Base-by-base conservation (phyloP, 2,329 filamentous ascomycete genomes). In the Fusarium setosum region DNA sequence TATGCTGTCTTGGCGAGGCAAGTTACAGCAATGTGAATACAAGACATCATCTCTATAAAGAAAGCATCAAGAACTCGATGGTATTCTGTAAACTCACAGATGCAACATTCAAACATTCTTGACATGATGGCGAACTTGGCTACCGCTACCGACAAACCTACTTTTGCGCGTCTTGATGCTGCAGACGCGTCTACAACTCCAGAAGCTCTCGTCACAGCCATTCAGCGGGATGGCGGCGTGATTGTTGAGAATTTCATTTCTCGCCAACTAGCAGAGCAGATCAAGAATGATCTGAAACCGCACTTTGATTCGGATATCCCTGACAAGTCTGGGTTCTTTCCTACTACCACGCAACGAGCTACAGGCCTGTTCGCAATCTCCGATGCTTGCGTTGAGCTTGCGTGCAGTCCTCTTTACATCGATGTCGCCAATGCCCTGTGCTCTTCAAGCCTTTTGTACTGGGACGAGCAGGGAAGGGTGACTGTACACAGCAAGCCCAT, bases 281-380 rank as follows among this genome's bases (percentile, higher is more conserved):
- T 81, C 41, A 74, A 73, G n/a, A 26, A 55, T 6, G 79, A 81
- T 17, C 73, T 81, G 8, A 76, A 76, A 29, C 73, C 79, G 1
- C 62, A 74, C 35, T 80, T 80, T 31, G 77, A 80, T 53, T 68
- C 68, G 4, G 78, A 80, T 60, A 64, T 61, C 1, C 69, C 71
- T 15, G 79, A 81, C 61, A 67, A 71, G 26, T 76, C 73, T 18
- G 79, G 79, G 7, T 80, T 81, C 70, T 81, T 81, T 38, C 78
- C 79, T 3, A 55, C 61, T 3, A 80, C 77, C 1, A 80, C 77
- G 0, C 76, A 79, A 58, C 72, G 80, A 18, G 79, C 79, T 0
- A 76, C 76, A 2, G 78, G 80, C 3, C 59, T 82, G 17, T 60
- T 81, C 13, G 76, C 69, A 4, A 71, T 75, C 10, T 81, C 79